Percentiles rank a stretch among this genome's conserved stretches.
Conservation (phyloP, 768 basidiomycete genomes). For the Podaxis sp. region DNA sequence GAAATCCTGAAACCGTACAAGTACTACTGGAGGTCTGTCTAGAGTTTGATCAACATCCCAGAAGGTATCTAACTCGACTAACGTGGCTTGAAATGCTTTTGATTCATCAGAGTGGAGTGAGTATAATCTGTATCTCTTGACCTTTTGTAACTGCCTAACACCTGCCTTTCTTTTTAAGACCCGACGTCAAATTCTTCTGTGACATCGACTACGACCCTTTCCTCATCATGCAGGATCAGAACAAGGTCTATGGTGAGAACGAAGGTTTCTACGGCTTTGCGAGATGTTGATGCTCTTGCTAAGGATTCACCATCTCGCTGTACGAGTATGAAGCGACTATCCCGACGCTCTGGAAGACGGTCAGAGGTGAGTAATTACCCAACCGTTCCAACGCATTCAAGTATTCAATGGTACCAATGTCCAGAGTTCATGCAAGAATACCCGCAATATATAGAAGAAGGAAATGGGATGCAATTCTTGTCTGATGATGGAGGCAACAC, state of each 20-base stretch:
- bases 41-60: not conserved
- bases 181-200: slow-evolving; percentile 86
- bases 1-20: slow-evolving; percentile 75
- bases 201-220: slow-evolving; percentile 89
- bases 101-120: slow-evolving; percentile 43
- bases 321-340: slow-evolving; percentile 87
- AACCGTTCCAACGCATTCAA: not conserved
- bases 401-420: slow-evolving; percentile 1
- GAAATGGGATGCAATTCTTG: slow-evolving; percentile 81
- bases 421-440: slow-evolving; percentile 73
- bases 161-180: slow-evolving; percentile 40
- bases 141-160: slow-evolving; percentile 3
- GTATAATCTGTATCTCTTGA: slow-evolving; percentile 18
- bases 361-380: slow-evolving; percentile 51
- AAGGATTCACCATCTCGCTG: slow-evolving; percentile 81
- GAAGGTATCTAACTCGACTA: not conserved
- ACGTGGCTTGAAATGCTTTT: slow-evolving; percentile 4
- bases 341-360: slow-evolving; percentile 79
- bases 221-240: slow-evolving; percentile 79
- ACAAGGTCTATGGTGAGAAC: slow-evolving; percentile 76
- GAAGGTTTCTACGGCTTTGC: not conserved
- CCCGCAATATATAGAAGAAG: slow-evolving; percentile 56
- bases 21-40: slow-evolving; percentile 76
- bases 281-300: slow-evolving; percentile 18
- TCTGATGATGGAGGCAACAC: slow-evolving; percentile 73